These are phyloP conservation scores for Solanum microdontum DNA, from an alignment of 257 asterid species.

Conservation along the genomic window DNA sequence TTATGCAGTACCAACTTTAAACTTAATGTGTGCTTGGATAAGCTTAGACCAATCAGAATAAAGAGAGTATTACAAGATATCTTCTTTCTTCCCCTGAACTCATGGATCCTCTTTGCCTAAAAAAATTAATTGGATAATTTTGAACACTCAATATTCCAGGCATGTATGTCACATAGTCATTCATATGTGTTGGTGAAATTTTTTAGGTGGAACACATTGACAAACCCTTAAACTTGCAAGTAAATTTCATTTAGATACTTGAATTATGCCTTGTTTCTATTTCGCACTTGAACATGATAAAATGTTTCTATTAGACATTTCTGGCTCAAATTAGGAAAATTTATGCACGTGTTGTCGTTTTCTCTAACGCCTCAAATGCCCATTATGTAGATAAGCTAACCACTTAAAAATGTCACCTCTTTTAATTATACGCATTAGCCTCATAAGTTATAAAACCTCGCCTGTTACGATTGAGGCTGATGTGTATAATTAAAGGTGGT, in stretches of 20 bases:
- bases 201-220: not conserved
- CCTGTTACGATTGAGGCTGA: not conserved
- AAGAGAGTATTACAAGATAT: not conserved
- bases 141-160: not conserved
- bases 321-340: not conserved
- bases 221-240: not conserved
- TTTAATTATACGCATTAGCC: not conserved
- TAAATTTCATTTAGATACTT: not conserved
- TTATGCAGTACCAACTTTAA: not conserved
- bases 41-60: not conserved
- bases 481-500: not conserved
- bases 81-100: not conserved
- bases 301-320: not conserved
- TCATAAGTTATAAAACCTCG: not conserved
- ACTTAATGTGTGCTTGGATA: not conserved
- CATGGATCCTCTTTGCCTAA: not conserved
- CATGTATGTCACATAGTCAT: not conserved
- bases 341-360: not conserved
- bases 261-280: not conserved
- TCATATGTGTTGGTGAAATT: not conserved
- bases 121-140: not conserved
- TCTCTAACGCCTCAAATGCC: not conserved
- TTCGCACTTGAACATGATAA: not conserved
- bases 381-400: not conserved
- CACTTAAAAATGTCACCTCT: not conserved